Conservation (phyloP, 352 stramenopile species). For the Globisporangium barbulae region DNA sequence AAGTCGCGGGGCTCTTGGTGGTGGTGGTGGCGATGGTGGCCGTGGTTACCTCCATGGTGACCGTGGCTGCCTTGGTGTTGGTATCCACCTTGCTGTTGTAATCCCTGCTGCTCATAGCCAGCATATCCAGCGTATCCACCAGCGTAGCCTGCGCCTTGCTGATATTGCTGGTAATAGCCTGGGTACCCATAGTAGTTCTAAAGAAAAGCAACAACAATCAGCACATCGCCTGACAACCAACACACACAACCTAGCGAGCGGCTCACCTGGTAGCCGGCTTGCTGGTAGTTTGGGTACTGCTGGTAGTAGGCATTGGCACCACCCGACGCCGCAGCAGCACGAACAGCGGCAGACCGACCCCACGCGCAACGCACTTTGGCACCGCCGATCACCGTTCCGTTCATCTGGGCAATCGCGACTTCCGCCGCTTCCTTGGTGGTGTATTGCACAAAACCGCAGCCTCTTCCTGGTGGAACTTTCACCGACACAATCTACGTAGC, state of each 20-base stretch:
- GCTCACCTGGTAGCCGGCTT: conserved; percentile 42
- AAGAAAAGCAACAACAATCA: conserved; percentile 3
- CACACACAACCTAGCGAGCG: neutral
- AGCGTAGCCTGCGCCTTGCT: conserved; percentile 29
- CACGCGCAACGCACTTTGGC: conserved; percentile 88
- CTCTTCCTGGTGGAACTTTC: conserved; percentile 84
- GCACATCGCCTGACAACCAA: neutral
- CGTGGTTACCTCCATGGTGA: conserved; percentile 31
- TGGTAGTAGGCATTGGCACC: conserved; percentile 47
- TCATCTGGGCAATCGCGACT: conserved; percentile 87
- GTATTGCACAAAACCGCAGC: conserved; percentile 91
- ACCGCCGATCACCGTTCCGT: conserved; percentile 72
- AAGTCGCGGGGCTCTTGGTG: conserved; percentile 65
- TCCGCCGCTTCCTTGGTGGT: conserved; percentile 78
- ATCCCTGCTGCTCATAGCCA: conserved; percentile 43
- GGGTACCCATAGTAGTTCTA: conserved; percentile 66
- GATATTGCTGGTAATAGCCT: conserved; percentile 59
- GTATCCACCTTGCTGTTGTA: conserved; percentile 34
- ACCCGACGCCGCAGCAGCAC: conserved; percentile 22
- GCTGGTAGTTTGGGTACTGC: conserved; percentile 35
- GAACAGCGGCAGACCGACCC: conserved; percentile 74
- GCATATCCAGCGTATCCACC: conserved; percentile 46
- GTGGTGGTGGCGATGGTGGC: conserved; percentile 32
- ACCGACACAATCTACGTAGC: conserved; percentile 61
- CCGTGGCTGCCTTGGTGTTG: conserved; percentile 34